Conservation (phyloP, 768 basidiomycete species). For the Lyophyllum decastes region DNA sequence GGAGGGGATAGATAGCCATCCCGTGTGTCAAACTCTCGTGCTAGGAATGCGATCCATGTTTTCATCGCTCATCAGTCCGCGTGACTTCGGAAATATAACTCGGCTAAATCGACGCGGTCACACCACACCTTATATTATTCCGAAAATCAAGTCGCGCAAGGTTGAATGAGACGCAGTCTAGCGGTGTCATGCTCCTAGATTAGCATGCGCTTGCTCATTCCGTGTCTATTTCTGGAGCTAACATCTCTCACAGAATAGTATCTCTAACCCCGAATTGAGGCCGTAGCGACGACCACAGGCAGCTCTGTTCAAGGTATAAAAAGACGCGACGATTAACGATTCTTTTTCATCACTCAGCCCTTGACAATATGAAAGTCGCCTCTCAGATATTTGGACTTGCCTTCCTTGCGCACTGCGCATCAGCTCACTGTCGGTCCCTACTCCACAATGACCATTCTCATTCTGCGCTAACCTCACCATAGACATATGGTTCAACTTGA, state of each 20-base stretch:
- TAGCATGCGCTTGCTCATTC: neutral
- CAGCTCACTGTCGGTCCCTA: conserved; percentile 11
- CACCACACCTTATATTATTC: conserved; percentile 1
- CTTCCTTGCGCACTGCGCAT: conserved; percentile 7
- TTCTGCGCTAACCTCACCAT: neutral
- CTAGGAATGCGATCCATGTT: neutral
- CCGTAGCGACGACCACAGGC: neutral
- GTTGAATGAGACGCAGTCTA: neutral
- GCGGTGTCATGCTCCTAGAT: neutral
- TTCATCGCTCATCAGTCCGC: neutral
- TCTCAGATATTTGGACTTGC: neutral
- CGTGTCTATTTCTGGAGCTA: neutral
- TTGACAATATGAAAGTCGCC: neutral
- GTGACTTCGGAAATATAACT: neutral
- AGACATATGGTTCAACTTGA: conserved; percentile 19
- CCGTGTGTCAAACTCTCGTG: neutral
- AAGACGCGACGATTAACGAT: neutral
- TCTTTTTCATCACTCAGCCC: neutral
- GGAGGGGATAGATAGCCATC: conserved; percentile 11
- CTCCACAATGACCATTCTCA: neutral
- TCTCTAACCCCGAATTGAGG: neutral
- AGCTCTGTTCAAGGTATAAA: neutral
- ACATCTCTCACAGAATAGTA: neutral
- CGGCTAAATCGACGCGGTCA: conserved; percentile 7
- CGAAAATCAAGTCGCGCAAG: neutral